phyloP scores from a whole-genome alignment of 441 rosid genomes.

The Kokia cookei region DNA sequence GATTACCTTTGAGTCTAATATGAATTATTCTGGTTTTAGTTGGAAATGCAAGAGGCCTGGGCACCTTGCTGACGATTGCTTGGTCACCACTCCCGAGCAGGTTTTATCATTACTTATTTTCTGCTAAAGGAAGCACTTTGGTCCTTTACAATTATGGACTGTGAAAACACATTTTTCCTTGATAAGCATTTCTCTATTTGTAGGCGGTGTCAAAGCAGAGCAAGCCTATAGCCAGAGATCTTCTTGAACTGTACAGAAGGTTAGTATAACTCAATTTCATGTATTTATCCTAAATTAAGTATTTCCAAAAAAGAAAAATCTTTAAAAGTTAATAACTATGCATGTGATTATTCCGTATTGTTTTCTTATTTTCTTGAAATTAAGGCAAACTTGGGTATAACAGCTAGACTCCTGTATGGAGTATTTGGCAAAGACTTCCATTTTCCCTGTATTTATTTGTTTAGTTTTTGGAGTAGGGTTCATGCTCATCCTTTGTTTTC shows the following conservation, averaged over 20 bases:
- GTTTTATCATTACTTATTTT: constrained; percentile 15
- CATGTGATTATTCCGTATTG: neutral
- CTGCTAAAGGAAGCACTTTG: neutral
- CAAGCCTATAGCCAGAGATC: constrained; percentile 42
- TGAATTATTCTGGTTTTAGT: constrained; percentile 23
- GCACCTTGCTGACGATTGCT: constrained; percentile 71
- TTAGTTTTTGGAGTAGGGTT: neutral
- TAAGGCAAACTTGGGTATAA: neutral
- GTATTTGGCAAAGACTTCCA: neutral
- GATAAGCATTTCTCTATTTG: constrained; percentile 4
- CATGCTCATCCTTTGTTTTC: neutral
- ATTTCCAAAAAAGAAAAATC: neutral
- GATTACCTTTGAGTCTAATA: neutral
- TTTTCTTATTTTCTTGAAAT: neutral
- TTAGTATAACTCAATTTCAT: constrained; percentile 8
- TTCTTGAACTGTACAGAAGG: constrained; percentile 60
- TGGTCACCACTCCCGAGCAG: constrained; percentile 26
- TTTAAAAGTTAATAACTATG: neutral
- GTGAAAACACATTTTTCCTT: neutral
- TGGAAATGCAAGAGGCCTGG: constrained; percentile 70
- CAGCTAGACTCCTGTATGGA: neutral
- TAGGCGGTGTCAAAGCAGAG: constrained; percentile 27
- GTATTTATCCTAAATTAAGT: neutral
- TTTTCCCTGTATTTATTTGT: neutral
- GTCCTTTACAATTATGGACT: neutral